Evolutionary conservation across 805 yeast genomes (phyloP).

Genomic region (Yamadazyma endophytica): DNA sequence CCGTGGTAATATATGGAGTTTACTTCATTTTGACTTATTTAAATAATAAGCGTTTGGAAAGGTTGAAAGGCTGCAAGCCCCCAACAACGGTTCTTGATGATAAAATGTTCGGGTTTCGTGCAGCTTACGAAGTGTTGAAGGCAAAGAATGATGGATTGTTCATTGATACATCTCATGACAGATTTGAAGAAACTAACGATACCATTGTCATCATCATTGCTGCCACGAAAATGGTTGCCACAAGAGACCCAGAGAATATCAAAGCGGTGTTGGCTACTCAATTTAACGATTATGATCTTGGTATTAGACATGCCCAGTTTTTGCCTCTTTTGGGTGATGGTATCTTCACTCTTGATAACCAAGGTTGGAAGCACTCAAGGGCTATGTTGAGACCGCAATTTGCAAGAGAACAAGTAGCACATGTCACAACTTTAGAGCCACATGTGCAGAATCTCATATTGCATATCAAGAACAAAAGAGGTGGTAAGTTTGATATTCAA

Average conservation of each 20-base stretch:
- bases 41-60: background rate
- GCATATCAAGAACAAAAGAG: conserved; percentile 24
- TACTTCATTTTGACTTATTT: background rate
- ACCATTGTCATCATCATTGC: conserved; percentile 12
- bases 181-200: conserved; percentile 10
- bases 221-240: conserved; percentile 18
- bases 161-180: conserved; percentile 14
- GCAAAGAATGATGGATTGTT: conserved; percentile 16
- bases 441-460: conserved; percentile 32
- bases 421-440: conserved; percentile 35
- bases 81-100: conserved; percentile 6
- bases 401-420: conserved; percentile 40
- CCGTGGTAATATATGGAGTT: background rate
- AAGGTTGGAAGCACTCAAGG: conserved; percentile 41
- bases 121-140: conserved; percentile 9
- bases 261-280: conserved; percentile 42
- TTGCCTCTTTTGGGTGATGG: conserved; percentile 39
- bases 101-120: conserved; percentile 16
- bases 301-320: conserved; percentile 34
- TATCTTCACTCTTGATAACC: conserved; percentile 38
- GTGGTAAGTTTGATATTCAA: conserved; percentile 32
- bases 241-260: conserved; percentile 38
- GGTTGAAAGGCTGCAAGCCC: conserved; percentile 6
- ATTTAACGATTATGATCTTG: conserved; percentile 37
- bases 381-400: conserved; percentile 44